Evolutionary conservation across 1,139 yeast genomes (phyloP), one percentile per base, ranked within the genome.

Genomic region (Pichia sp.): DNA sequence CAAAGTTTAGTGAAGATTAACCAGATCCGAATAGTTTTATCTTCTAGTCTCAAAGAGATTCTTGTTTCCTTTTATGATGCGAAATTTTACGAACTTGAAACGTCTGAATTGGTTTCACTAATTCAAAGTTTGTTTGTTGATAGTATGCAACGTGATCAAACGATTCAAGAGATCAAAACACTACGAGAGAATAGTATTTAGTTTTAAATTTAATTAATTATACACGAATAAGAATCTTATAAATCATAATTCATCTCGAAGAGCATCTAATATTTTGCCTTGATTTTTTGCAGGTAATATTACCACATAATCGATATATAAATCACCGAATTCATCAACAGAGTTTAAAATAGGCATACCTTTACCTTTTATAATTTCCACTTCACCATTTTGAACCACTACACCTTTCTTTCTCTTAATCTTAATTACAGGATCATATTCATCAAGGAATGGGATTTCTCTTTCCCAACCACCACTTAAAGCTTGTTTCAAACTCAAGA

Each of bases 401-500:
- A 62, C 63, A 17, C 89, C 88, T 4, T 54, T 47, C 0, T 54
- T 55, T 48, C 95, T 71, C 24, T 63, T 48, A 19, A 89, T 43
- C 1, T 55, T 62, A 17, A 86, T 54, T 10, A 58, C 64, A 23
- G 67, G 63, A 43, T 74, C 76, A 30, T 70, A 71, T 15, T 65
- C 65, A 56, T 84, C 95, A 43, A 91, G 72, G 50, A 79, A 81
- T 33, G 72, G 72, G 25, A 91, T 67, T 9, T 60, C 59, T 42
- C 96, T 68, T 32, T 61, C 56, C 97, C 98, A 91, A 12, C 79
- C 86, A 15, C 98, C 98, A 5, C 58, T 38, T 7, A 76, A 42
- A 0, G 97, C 84, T 59, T 91, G 96, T 43, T 71, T 68, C 40
- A 80, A 67, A 2, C 83, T 74, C 36, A 91, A 59, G 1, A 76